Percentiles rank a stretch among this genome's conserved stretches.
phyloP scores from a whole-genome alignment of 495 filamentous ascomycete species.

The Rusavskia elegans region DNA sequence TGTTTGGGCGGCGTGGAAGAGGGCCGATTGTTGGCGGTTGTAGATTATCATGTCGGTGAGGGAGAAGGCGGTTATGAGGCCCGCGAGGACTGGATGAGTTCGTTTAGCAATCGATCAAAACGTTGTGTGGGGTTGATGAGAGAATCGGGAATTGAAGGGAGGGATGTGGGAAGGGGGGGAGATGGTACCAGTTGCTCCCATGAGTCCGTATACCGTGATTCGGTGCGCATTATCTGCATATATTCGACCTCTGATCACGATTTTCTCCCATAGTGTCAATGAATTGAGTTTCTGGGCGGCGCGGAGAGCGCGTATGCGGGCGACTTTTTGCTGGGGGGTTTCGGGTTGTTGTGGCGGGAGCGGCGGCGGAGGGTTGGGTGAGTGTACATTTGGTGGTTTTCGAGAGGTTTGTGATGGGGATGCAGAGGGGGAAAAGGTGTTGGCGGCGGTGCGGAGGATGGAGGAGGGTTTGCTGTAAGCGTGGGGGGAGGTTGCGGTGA shows the following conservation, averaged over 20 bases:
- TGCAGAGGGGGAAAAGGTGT: constrained; percentile 19
- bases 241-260: constrained; percentile 49
- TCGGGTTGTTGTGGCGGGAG: constrained; percentile 30
- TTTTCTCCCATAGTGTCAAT: constrained; percentile 48
- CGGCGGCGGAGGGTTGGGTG: constrained; percentile 8
- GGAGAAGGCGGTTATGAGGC: constrained; percentile 62
- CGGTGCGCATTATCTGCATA: constrained; percentile 77
- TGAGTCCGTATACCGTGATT: constrained; percentile 54
- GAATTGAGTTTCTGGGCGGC: constrained; percentile 48
- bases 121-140: background rate
- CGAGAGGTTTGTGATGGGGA: constrained; percentile 10
- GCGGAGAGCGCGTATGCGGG: constrained; percentile 68
- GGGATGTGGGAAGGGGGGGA: background rate
- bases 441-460: constrained; percentile 11
- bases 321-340: constrained; percentile 81
- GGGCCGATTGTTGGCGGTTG: constrained; percentile 55
- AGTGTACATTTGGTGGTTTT: constrained; percentile 15
- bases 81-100: constrained; percentile 42
- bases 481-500: constrained; percentile 84
- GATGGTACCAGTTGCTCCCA: constrained; percentile 58
- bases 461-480: constrained; percentile 49
- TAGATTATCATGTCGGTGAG: constrained; percentile 74
- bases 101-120: background rate
- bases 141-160: too few species aligned
- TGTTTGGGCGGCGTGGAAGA: constrained; percentile 51